These are phyloP conservation scores for Syzygium aromaticum DNA, from an alignment of 345 rosid genomes.

Conservation along the genomic window DNA sequence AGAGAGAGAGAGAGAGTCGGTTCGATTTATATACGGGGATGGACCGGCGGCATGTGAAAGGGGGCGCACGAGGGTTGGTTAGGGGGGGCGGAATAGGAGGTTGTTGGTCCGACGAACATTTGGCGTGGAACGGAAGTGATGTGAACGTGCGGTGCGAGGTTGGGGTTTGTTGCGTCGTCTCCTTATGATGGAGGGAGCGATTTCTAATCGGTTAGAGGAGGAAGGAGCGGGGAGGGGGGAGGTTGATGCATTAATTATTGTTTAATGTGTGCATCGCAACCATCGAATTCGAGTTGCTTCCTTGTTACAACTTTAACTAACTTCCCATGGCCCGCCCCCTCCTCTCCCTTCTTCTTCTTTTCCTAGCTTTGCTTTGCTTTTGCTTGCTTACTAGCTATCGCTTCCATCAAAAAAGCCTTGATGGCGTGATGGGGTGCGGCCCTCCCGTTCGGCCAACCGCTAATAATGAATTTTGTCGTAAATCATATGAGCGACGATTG, in stretches of 20 bases:
- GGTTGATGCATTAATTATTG: not conserved
- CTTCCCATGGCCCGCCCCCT: not conserved
- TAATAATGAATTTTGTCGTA: not conserved
- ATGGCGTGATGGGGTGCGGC: not conserved
- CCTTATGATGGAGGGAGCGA: not conserved
- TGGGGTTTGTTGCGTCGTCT: not conserved
- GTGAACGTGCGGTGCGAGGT: not conserved
- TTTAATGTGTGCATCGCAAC: not conserved
- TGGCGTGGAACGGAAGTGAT: slow-evolving; percentile 8
- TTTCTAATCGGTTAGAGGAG: not conserved
- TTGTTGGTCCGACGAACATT: not conserved
- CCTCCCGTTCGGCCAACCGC: not conserved
- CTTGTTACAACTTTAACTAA: slow-evolving; percentile 14
- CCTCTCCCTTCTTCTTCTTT: not conserved
- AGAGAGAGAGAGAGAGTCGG: not conserved
- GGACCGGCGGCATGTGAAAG: not conserved
- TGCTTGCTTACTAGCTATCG: not conserved
- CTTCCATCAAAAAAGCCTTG: not conserved
- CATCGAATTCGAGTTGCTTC: not conserved
- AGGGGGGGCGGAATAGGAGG: not conserved
- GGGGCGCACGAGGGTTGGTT: not conserved
- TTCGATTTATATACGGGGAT: not conserved
- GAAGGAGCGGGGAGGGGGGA: not conserved
- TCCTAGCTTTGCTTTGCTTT: not conserved
- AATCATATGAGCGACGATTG: too few species aligned